A percentile compares a stretch with the other conserved stretches of the same genome.
phyloP scores from a whole-genome alignment of 1,139 yeast genomes.

The Protomyces lactucae-debilis region DNA sequence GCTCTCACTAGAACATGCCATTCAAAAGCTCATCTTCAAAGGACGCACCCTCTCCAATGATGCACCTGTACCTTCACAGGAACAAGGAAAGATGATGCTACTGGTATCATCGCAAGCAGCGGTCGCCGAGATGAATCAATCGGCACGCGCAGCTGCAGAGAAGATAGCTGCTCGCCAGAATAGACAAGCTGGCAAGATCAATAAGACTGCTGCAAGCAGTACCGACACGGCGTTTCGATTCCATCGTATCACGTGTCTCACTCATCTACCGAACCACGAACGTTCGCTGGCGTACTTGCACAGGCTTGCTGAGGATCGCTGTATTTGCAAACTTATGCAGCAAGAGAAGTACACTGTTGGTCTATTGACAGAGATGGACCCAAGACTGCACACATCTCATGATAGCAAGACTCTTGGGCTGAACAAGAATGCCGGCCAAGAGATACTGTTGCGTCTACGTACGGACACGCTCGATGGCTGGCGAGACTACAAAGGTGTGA shows the following conservation, averaged over 20 bases:
- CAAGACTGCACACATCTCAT: constrained; percentile 40
- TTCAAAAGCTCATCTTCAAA: constrained; percentile 49
- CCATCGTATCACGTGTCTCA: constrained; percentile 38
- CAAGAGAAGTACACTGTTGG: constrained; percentile 41
- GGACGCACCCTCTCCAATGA: constrained; percentile 42
- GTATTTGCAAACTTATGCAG: constrained; percentile 41
- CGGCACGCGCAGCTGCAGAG: neutral
- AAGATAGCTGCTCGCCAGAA: neutral
- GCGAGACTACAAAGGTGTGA: constrained; percentile 40
- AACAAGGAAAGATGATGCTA: constrained; percentile 10
- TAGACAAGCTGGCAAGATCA: neutral
- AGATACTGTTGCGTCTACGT: constrained; percentile 41
- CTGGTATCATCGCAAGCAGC: constrained; percentile 8
- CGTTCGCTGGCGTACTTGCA: constrained; percentile 38
- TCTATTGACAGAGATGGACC: constrained; percentile 43
- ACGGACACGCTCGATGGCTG: constrained; percentile 44
- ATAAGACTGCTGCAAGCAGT: neutral
- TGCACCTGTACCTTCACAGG: neutral
- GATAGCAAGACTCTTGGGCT: constrained; percentile 38
- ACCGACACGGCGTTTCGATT: constrained; percentile 37
- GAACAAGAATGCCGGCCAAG: constrained; percentile 41
- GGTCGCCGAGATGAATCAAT: constrained; percentile 2
- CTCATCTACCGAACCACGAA: constrained; percentile 39
- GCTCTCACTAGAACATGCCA: neutral
- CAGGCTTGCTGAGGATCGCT: constrained; percentile 40